Conservation (phyloP, 2,329 filamentous ascomycete genomes). For the Colletotrichum viniferum region DNA sequence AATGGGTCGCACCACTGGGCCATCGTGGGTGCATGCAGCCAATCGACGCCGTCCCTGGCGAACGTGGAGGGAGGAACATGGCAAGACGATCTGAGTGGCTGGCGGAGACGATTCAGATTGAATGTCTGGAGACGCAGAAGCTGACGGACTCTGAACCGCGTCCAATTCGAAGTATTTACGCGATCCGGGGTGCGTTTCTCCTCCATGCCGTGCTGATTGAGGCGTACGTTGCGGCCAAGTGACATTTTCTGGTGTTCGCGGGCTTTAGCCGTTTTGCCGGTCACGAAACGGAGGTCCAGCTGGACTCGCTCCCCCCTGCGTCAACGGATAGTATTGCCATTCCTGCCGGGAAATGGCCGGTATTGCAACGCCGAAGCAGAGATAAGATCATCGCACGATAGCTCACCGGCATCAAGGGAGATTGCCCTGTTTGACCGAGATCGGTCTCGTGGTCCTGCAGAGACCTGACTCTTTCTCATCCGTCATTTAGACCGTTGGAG, state of each 20-base stretch:
- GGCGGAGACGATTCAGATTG: background rate
- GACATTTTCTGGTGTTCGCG: background rate
- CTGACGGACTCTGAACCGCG: background rate
- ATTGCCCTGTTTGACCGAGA: background rate
- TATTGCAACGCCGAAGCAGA: background rate
- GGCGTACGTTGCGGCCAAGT: background rate
- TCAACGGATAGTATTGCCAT: background rate
- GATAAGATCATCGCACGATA: background rate
- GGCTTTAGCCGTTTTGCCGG: background rate
- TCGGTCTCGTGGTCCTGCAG: constrained; percentile 6
- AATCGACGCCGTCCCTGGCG: constrained; percentile 2
- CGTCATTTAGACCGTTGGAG: background rate
- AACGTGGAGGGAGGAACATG: constrained; percentile 2
- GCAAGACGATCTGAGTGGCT: background rate
- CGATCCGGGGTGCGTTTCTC: background rate
- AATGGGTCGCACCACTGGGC: constrained; percentile 8
- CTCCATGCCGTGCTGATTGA: background rate
- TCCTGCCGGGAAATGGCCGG: background rate
- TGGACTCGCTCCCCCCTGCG: background rate
- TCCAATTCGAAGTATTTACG: background rate
- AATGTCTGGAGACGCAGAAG: background rate
- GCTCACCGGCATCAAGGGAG: background rate
- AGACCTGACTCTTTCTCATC: constrained; percentile 3
- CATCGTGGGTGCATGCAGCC: constrained; percentile 13
- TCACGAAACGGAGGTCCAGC: background rate